These are phyloP conservation scores for Auricularia cornea DNA, from an alignment of 768 basidiomycete genomes.

Conservation along the genomic window DNA sequence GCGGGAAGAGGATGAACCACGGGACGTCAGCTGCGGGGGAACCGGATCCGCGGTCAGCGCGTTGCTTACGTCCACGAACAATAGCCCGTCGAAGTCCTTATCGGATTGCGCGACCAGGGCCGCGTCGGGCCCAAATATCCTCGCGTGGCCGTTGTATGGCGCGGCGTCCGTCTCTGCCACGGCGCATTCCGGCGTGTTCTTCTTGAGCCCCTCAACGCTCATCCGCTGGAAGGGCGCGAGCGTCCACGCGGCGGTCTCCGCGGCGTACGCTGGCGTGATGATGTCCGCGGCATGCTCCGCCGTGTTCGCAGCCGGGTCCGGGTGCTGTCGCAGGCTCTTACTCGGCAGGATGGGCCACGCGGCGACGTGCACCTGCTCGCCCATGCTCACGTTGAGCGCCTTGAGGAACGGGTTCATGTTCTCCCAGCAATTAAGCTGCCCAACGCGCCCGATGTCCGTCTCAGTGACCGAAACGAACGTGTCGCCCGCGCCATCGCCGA, in stretches of 20 bases:
- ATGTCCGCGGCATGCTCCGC: not conserved
- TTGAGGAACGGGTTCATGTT: not conserved
- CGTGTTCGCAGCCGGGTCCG: not conserved
- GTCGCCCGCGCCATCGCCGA: slow-evolving; percentile 3
- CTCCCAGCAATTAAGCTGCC: slow-evolving; percentile 4
- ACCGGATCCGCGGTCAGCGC: not conserved
- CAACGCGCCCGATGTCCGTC: slow-evolving; percentile 1
- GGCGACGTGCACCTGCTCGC: not conserved
- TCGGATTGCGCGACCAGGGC: not conserved
- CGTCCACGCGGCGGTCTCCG: not conserved
- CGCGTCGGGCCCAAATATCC: not conserved
- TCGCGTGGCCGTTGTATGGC: not conserved
- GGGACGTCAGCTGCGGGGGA: not conserved
- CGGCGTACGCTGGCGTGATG: not conserved
- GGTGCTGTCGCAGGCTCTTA: not conserved
- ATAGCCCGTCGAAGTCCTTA: not conserved
- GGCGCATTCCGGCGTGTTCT: not conserved
- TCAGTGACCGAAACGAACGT: not conserved
- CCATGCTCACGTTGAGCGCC: not conserved
- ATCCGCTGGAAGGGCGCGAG: not conserved
- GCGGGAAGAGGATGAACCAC: not conserved
- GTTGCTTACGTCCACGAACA: not conserved
- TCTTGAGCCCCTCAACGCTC: not conserved
- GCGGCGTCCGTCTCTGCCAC: not conserved
- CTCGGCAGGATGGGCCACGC: not conserved